Percentiles rank a stretch among this genome's conserved stretches.
Evolutionary conservation across 2,329 filamentous ascomycete species (phyloP).

Genomic region (Mollisia scopiformis): DNA sequence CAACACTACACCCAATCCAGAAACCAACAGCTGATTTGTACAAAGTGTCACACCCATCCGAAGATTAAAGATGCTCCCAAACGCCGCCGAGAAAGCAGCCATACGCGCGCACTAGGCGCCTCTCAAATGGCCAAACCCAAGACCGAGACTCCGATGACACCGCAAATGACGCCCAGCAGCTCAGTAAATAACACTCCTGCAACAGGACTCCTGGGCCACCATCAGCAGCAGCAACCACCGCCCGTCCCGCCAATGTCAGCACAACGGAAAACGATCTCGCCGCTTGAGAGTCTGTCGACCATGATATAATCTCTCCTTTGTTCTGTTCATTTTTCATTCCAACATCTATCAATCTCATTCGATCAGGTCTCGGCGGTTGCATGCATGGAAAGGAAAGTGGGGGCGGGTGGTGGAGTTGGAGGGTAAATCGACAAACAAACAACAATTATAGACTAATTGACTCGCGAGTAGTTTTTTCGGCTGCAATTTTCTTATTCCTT

Average conservation of each 20-base stretch:
- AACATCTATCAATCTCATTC: neutral
- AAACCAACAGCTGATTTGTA: constrained; percentile 11
- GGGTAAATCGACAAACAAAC: neutral
- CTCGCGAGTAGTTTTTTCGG: neutral
- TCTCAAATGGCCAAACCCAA: constrained; percentile 51
- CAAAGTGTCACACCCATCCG: constrained; percentile 67
- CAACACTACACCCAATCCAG: neutral
- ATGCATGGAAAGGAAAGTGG: constrained; percentile 1
- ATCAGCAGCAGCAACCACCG: constrained; percentile 6
- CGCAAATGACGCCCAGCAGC: constrained; percentile 45
- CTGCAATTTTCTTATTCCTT: constrained; percentile 4
- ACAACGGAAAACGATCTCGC: constrained; percentile 37
- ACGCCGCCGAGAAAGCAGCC: constrained; percentile 64
- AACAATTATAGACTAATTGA: constrained; percentile 3
- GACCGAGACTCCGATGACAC: constrained; percentile 48
- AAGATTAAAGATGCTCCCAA: constrained; percentile 75
- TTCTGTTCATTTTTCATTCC: constrained; percentile 2
- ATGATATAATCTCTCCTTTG: constrained; percentile 44
- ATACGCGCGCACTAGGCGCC: constrained; percentile 41
- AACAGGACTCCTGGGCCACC: constrained; percentile 11
- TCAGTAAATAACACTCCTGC: constrained; percentile 43
- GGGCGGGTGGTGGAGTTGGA: neutral
- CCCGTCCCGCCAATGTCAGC: neutral
- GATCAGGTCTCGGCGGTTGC: neutral
- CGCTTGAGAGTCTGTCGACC: constrained; percentile 45